Base-by-base conservation (phyloP, 352 stramenopile genomes). In the Globisporangium carolinianum region DNA sequence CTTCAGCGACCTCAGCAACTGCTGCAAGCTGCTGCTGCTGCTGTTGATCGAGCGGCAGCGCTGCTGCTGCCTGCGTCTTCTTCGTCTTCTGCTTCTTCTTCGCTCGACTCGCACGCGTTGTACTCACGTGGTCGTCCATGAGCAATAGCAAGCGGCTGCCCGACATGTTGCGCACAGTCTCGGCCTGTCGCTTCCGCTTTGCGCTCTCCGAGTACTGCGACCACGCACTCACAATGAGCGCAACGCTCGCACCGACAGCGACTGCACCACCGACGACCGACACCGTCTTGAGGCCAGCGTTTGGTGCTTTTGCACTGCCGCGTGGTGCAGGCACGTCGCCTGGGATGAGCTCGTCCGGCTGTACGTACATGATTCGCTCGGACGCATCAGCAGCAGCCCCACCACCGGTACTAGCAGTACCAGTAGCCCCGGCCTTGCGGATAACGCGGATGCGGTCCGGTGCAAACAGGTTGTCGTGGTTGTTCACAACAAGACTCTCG, bases 401-500 rank as follows among this genome's bases (percentile, higher is more conserved):
- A 4, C 35, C 18, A 32, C 24, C 24, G 24, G 24, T 32, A 32
- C 24, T 32, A 32, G 24, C 24, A 32, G 24, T 32, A 7, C 51
- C 37, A n/a, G 42, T 47, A 5, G 17, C 15, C 3, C 36, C 36
- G 1, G 85, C 66, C 45, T 75, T 83, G 6, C 86, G 75, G 6
- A 71, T 54, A 41, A 95, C 71, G 7, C 83, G 79, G 66, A 95
- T 76, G 9, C 82, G 80, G 56, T 89, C 73, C 1, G 74, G 75
- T 3, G 70, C 72, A 39, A 95, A 92, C 4, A 95, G 49, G 51
- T 95, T 95, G 61, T 91, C 76, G 63, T 95, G 86, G 54, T 95
- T 95, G 66, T 91, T 89, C 12, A 63, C 65, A 32, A 78, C 66
- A 7, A 94, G 67, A 6, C 37, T 48, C 39, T 57, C 9, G 11